Evolutionary conservation across 768 basidiomycete species (phyloP), one percentile per base, ranked within the genome.

Genomic region (Kwoniella newhampshirensis): DNA sequence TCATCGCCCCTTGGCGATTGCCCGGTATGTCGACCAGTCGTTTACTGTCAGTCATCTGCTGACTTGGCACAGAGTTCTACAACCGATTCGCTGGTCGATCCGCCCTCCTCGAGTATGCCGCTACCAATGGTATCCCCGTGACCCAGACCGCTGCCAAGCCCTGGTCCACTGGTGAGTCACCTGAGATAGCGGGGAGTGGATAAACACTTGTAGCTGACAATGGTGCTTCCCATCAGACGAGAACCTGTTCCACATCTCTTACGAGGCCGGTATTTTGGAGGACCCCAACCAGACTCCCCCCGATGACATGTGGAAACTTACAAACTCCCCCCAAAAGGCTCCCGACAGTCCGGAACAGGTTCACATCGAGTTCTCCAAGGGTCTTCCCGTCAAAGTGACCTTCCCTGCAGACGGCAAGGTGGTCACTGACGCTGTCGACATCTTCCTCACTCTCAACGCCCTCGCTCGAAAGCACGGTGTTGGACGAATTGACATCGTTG

Each of bases 201-300:
- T 26, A 7, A 44, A 4, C 7, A 47, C 13, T 23, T 45, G 28
- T 25, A 2, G 1, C n/a, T 45, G 28, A 50, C 27, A 1, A 8
- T 3, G 17, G 40, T 41, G 21, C 5, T 15, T 41, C 6, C 42
- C 26, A 43, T 23, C 42, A 78, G 94, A 99, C 76, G 96, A 98
- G 80, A 99, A 98, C 80, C 82, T 99, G 45, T 97, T 94, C 86
- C 96, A 99, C 81, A 99, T 98, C 79, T 98, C 96, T 17, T 99
- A 97, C 80, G 96, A 99, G 78, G 94, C 96, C 11, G 96, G 94
- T 42, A 98, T 99, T 77, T 86, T 99, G 63, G 96, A 99, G 77
- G 88, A 98, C 74, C 96, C 96, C 62, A 85, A 94, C 81, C 86
- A 81, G 58, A 97, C 91, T 4, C 96, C 96, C 51, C 94, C 94